Evolutionary conservation across 345 rosid species (phyloP).

Genomic region (Pelargonium nanum): DNA sequence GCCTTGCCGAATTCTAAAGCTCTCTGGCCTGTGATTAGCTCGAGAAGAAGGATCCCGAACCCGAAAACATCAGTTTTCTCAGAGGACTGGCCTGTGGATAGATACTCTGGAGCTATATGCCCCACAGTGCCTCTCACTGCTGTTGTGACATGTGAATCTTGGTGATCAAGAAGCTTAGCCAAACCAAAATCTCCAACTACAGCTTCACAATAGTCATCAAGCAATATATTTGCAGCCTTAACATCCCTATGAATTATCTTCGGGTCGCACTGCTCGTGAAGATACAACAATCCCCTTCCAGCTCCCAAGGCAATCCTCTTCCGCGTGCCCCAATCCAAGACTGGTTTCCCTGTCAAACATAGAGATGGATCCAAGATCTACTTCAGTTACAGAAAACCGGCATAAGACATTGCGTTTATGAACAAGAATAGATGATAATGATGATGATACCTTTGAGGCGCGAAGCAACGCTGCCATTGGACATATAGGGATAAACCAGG

Average conservation of each 20-base stretch:
- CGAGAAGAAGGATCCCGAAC: constrained; percentile 89
- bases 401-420: background rate
- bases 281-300: constrained; percentile 77
- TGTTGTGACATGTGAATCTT: constrained; percentile 93
- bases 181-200: constrained; percentile 96
- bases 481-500: constrained; percentile 90
- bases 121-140: constrained; percentile 98
- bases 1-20: constrained; percentile 88
- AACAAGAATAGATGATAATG: too few relatives aligned
- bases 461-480: constrained; percentile 92
- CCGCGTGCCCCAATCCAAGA: constrained; percentile 86
- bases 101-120: constrained; percentile 96
- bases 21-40: constrained; percentile 85
- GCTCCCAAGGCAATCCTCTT: constrained; percentile 94
- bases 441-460: constrained; percentile 85
- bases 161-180: constrained; percentile 91
- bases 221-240: constrained; percentile 93
- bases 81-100: constrained; percentile 94
- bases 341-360: constrained; percentile 43
- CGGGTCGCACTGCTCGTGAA: constrained; percentile 97
- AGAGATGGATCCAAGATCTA: background rate
- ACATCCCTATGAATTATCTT: constrained; percentile 96
- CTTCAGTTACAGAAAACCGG: too few relatives aligned
- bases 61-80: constrained; percentile 98
- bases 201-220: constrained; percentile 86